These are phyloP conservation scores for Colletotrichum liriopes DNA, from an alignment of 2,329 filamentous ascomycete genomes.

Conservation along the genomic window DNA sequence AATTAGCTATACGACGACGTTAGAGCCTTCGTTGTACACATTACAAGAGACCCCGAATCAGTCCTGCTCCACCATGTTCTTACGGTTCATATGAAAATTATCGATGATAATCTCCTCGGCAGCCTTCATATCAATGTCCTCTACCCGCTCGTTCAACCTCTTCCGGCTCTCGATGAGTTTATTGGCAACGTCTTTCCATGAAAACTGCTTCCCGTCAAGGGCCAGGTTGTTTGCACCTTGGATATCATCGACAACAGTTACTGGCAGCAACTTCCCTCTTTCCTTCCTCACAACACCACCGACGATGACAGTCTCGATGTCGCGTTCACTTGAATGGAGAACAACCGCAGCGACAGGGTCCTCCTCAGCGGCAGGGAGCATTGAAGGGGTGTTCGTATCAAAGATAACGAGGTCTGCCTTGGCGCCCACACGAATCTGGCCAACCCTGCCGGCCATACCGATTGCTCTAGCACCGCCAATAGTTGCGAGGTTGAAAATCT, in stretches of 20 bases:
- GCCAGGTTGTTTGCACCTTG: constrained; percentile 10
- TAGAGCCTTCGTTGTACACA: too few species aligned
- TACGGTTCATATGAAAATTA: constrained; percentile 4
- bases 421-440: constrained; percentile 62
- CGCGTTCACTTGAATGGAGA: constrained; percentile 57
- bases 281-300: constrained; percentile 58
- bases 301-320: constrained; percentile 60
- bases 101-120: constrained; percentile 17
- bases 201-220: neutral
- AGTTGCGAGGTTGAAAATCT: constrained; percentile 66
- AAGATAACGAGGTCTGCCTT: constrained; percentile 66
- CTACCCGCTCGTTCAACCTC: constrained; percentile 3
- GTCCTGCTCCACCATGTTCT: constrained; percentile 18
- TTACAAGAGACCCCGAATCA: neutral
- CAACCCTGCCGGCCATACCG: constrained; percentile 59
- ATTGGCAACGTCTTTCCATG: constrained; percentile 12
- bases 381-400: constrained; percentile 50
- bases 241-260: constrained; percentile 4
- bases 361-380: constrained; percentile 58
- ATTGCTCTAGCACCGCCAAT: constrained; percentile 61
- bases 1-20: too few species aligned
- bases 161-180: constrained; percentile 17
- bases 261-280: constrained; percentile 47
- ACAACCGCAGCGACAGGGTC: constrained; percentile 61
- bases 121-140: constrained; percentile 14